Evolutionary conservation across 2,329 filamentous ascomycete species (phyloP), one percentile per base, ranked within the genome.

Genomic region (Aureobasidium musti): DNA sequence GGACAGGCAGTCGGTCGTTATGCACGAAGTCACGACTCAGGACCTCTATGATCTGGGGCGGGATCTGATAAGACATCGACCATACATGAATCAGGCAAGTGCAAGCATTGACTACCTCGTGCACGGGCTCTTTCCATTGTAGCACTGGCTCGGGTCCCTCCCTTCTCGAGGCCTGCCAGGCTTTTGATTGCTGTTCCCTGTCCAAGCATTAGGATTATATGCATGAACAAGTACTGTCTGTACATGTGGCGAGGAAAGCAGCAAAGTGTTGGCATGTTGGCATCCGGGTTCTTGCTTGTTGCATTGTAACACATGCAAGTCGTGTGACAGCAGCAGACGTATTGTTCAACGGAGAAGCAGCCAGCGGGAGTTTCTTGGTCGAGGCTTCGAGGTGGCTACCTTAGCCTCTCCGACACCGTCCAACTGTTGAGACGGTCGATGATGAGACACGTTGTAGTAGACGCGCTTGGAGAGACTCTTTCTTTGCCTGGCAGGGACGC

Each of bases 311-410:
- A 33, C 54, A 17, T 5, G 26, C 11, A 33, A 30, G 26, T 21
- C 28, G 54, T 59, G 54, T 59, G 54, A 59, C 54, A 26, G 37
- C 10, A 33, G 14, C 21, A 13, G 14, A 30, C 54, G 23, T 45
- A 45, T 59, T 13, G 39, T 26, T 28, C 39, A 26, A 59, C 23
- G 37, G 37, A 21, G 26, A 59, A 21, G 28, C 50, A 53, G 52
- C 33, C 33, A 56, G 11, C 14, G 53, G 21, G 35, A 37, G 52
- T 54, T 33, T 57, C 53, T 45, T 43, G 54, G 54, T 59, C 35
- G 53, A 59, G 54, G 54, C 54, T 59, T 59, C 54, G 54, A 45
- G 54, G 54, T 45, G 54, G 39, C 54, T 30, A n/a, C n/a, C n/a
- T n/a, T n/a, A 59, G 54, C 17, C 37, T 59, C 39, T 57, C 53